Conservation (phyloP, 441 rosid species). For the Euphorbia corollata region DNA sequence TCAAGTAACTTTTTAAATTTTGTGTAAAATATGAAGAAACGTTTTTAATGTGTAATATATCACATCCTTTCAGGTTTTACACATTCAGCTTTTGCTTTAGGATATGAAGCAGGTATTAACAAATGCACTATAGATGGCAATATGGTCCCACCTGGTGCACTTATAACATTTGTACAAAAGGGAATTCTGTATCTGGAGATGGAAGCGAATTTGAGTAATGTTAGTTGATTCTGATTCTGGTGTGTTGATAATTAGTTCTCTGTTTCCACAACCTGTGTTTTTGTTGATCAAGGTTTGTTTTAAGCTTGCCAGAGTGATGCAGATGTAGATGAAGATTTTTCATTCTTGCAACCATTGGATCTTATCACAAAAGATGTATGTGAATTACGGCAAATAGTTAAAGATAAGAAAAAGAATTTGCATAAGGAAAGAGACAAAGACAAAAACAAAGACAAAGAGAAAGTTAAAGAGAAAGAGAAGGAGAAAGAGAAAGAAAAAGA, state of each 20-base stretch:
- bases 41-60: conserved; percentile 15
- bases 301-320: conserved; percentile 58
- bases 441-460: conserved; percentile 44
- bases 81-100: conserved; percentile 85
- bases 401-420: conserved; percentile 63
- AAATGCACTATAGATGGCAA: conserved; percentile 86
- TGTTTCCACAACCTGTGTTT: conserved; percentile 13
- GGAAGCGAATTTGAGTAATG: conserved; percentile 93
- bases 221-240: conserved; percentile 27
- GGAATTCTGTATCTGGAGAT: conserved; percentile 96
- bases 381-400: conserved; percentile 69
- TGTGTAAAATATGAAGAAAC: not conserved
- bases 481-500: conserved; percentile 37
- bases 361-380: conserved; percentile 80
- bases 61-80: conserved; percentile 55
- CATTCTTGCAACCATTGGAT: conserved; percentile 92
- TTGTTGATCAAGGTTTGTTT: conserved; percentile 29
- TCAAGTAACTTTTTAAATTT: not conserved
- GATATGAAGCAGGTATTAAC: conserved; percentile 91
- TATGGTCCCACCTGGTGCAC: conserved; percentile 94
- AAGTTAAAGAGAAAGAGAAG: conserved; percentile 54
- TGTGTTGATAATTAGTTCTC: conserved; percentile 4
- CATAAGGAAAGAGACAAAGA: conserved; percentile 57
- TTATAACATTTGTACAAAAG: conserved; percentile 78
- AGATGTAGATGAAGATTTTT: conserved; percentile 92